Base-by-base conservation (phyloP, 2,329 filamentous ascomycete species). In the Diplodia mutila region DNA sequence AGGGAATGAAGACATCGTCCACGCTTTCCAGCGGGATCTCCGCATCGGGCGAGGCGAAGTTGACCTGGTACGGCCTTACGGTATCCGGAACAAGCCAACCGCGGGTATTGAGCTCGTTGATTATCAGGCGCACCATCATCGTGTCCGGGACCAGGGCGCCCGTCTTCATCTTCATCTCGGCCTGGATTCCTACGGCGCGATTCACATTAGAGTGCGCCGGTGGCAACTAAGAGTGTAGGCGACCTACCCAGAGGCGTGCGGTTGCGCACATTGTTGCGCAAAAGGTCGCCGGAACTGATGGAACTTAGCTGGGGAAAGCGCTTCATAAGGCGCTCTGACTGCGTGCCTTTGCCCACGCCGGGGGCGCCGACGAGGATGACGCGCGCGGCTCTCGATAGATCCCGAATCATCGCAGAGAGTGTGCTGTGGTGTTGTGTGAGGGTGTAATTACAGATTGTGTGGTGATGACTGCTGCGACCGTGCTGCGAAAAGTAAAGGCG, bases 321-420 rank as follows among this genome's bases (percentile, higher is more conserved):
- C 73, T 89, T 84, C 72, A 98, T 89, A 70, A 99, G 85, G 69
- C 95, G 89, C 79, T 97, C 92, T 63, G 92, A 93, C 83, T 99
- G 95, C 3, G 95, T 99, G 70, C 94, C 95, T 80, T 99, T 99
- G 70, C 95, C 95, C 67, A 97, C 95, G 68, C 94, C 94, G n/a
- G 95, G 95, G 64, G 94, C 94, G 73, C 95, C 95, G 74, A 99
- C 88, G 72, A 99, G 88, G 76, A 99, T 98, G 71, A 98, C 90
- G 70, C 95, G 91, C 66, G 95, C 95, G 68, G 95, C 94, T 81
- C 86, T 89, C 51, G 75, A 70, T 18, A 80, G 72, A 34, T 53
- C 52, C 32, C 74, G 67, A 75, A 79, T 79, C 46, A 63, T 63
- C n/a, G 59, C 46, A 37, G 23, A n/a, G n/a, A n/a, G 42, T 6